phyloP scores from a whole-genome alignment of 306 rosid species.

The Sesbania bispinosa region DNA sequence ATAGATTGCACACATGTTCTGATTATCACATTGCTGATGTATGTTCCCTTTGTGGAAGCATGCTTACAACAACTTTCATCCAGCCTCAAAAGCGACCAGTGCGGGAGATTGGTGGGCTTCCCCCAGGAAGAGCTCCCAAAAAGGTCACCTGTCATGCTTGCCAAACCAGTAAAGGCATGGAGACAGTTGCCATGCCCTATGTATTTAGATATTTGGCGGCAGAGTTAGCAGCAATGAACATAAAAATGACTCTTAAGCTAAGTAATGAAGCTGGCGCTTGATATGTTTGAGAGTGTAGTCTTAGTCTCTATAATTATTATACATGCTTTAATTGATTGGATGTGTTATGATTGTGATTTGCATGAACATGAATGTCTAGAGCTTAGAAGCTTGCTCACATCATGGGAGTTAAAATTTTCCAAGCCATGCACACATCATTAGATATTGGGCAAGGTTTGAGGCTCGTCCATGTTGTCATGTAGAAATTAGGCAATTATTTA shows the following conservation, averaged over 20 bases:
- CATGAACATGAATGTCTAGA: not conserved
- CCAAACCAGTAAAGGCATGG: conserved; percentile 83
- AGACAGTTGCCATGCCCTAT: conserved; percentile 90
- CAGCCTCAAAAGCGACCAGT: conserved; percentile 49
- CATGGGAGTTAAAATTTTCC: conserved; percentile 17
- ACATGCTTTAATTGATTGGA: not conserved
- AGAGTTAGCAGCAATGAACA: conserved; percentile 95
- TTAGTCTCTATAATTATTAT: not conserved
- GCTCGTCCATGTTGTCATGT: not conserved
- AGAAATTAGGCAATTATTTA: not conserved
- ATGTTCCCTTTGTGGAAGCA: conserved; percentile 79
- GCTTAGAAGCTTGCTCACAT: not conserved
- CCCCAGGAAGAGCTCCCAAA: conserved; percentile 55
- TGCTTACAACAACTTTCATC: conserved; percentile 58
- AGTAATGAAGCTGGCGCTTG: conserved; percentile 37
- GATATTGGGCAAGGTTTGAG: not conserved
- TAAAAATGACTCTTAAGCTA: conserved; percentile 72
- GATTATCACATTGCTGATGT: conserved; percentile 93
- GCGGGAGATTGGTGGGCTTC: conserved; percentile 57
- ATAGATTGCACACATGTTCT: conserved; percentile 88
- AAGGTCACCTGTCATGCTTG: conserved; percentile 72
- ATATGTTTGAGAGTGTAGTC: conserved; percentile 11
- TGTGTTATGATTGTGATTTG: conserved; percentile 3
- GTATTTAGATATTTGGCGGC: conserved; percentile 88
- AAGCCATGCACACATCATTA: not conserved